phyloP scores from a whole-genome alignment of 768 basidiomycete genomes.

The Termitomyces sp. region DNA sequence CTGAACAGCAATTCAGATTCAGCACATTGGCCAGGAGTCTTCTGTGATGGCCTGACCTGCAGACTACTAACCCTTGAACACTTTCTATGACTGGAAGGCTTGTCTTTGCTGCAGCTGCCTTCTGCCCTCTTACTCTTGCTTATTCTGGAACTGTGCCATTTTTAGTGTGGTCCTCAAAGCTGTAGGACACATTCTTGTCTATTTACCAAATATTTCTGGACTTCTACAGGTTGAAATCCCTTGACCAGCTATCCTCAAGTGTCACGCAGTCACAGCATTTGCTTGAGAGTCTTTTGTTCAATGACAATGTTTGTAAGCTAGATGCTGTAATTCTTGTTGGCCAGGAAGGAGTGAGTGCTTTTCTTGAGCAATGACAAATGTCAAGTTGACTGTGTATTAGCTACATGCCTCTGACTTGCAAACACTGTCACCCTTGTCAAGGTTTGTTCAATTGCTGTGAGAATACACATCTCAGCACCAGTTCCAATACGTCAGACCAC shows the following conservation, averaged over 20 bases:
- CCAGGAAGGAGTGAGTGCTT: conserved; percentile 61
- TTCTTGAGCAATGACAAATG: not conserved
- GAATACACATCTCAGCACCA: conserved; percentile 53
- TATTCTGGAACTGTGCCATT: conserved; percentile 62
- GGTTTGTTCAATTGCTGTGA: conserved; percentile 43
- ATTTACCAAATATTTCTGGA: not conserved
- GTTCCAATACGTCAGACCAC: conserved; percentile 51
- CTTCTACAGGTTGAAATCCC: conserved; percentile 38
- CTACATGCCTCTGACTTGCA: conserved; percentile 74
- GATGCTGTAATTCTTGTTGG: conserved; percentile 66
- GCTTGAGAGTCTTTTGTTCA: conserved; percentile 38
- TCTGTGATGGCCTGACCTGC: not conserved
- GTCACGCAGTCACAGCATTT: conserved; percentile 28
- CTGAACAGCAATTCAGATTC: no score
- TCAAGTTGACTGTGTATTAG: conserved; percentile 20
- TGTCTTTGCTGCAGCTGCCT: conserved; percentile 33
- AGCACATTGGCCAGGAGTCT: no score
- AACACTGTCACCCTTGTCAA: conserved; percentile 45
- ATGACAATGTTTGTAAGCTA: conserved; percentile 50
- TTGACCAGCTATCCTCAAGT: conserved; percentile 36
- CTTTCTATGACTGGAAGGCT: conserved; percentile 37
- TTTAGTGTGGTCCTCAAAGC: conserved; percentile 66
- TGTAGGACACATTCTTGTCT: conserved; percentile 30
- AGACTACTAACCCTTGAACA: not conserved
- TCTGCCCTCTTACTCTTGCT: conserved; percentile 45